Base-by-base conservation (phyloP, 192 early-diverging fungal species). In the Entomortierella chlamydospora region DNA sequence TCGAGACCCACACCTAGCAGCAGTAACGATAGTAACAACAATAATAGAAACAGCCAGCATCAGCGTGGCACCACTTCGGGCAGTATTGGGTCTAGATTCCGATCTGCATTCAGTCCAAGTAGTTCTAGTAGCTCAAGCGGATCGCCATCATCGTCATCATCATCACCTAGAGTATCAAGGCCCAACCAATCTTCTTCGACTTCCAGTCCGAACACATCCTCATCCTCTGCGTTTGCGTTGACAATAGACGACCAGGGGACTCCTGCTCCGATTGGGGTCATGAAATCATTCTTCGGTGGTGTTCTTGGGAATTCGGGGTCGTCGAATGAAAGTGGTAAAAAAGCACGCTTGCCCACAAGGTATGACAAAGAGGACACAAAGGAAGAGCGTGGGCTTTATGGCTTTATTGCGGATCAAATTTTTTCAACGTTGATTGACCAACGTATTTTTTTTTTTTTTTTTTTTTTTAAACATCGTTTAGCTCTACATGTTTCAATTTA, bases 271-370 rank as follows among this genome's bases (percentile, higher is more conserved):
- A 55, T 83, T 17, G 52, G 73, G 0, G 62, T 83, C 7, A 61
- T 95, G 5, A 84, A 87, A 50, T 88, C 92, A 2, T 83, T 85
- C 53, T 89, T 94, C 59, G 87, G 85, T 30, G 83, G 93, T 0
- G 82, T 87, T 37, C 70, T 81, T 13, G 82, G 87, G 3, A 81
- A 81, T 25, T 81, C 82, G 10, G 87, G 89, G 33, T 82, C 45
- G 13, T 64, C 68, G 2, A 64, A 68, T 4, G 76, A 79, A 5
- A 70, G 61, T 50, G 90, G 90, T 0, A 83, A 92, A 61, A 81
- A 93, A 59, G 92, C 87, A 30, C 73, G 83, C 26, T 77, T 83
- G 43, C 88, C 85, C 1, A 85, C 84, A 34, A 87, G 83, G 86
- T 87, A 82, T 62, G 64, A 37, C 34, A 37, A 37, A 4, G 34